Conservation (phyloP, 78 protist genomes). For the Bigelowiella natans region DNA sequence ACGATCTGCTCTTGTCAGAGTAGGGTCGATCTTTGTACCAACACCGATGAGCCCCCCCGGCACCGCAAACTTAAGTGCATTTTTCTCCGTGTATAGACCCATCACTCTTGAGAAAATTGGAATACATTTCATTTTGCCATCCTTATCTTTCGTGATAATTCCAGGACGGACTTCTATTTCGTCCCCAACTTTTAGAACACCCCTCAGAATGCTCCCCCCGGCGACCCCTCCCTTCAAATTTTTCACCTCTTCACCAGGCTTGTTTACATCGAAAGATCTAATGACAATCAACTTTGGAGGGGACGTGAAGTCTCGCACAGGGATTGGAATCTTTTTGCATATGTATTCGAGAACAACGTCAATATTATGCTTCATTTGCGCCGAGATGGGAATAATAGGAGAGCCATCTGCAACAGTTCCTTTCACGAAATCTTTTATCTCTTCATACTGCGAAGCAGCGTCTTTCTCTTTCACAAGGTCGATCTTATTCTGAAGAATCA, state of each 20-base stretch:
- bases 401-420: conserved; percentile 91
- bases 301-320: conserved; percentile 82
- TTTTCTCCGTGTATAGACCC: conserved; percentile 67
- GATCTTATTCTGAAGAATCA: conserved; percentile 99
- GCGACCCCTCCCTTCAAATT: conserved; percentile 98
- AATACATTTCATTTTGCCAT: conserved; percentile 14
- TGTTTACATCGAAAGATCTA: conserved; percentile 99
- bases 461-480: conserved; percentile 85
- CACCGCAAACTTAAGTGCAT: conserved; percentile 89
- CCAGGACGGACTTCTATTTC: conserved; percentile 98
- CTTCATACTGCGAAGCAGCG: conserved; percentile 73
- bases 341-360: conserved; percentile 93
- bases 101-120: background rate
- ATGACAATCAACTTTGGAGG: conserved; percentile 92
- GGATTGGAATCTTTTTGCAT: conserved; percentile 81
- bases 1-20: conserved; percentile 89
- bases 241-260: conserved; percentile 85
- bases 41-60: conserved; percentile 99
- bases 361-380: conserved; percentile 92
- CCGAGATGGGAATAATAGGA: conserved; percentile 99
- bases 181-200: conserved; percentile 83
- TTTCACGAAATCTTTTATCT: conserved; percentile 77
- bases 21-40: conserved; percentile 98
- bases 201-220: conserved; percentile 96
- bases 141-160: conserved; percentile 60